Evolutionary conservation across 2,329 filamentous ascomycete species (phyloP), one percentile per base, ranked within the genome.

Genomic region (Fonsecaea nubica): DNA sequence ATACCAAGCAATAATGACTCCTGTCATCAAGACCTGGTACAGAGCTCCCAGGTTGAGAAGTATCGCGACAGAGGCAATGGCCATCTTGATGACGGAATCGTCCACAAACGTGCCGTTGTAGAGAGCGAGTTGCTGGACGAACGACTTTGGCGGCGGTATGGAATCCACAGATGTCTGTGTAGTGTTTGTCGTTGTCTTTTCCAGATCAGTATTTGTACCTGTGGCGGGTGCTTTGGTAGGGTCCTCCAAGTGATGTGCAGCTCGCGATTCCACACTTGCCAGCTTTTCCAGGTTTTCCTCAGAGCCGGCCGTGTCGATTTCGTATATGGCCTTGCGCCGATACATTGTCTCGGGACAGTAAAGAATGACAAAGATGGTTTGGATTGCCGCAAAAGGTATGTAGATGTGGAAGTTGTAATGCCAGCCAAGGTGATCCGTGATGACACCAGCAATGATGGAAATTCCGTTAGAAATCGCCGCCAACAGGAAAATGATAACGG

Each of bases 401-500:
- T 52, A 61, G 58, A 69, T 53, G 25, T 67, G 58, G 45, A 69
- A 69, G 35, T 67, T 65, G 52, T 63, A 69, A 5, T 62, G 62
- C 67, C 67, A 68, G 18, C 67, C 66, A 80, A 69, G 65, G 38
- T 68, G 58, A 21, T 58, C 58, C 0, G 67, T 69, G 52, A 82
- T 81, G 68, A 81, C 81, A 21, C 79, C 77, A 13, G 80, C 80
- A 10, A 73, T 71, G 3, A 80, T 72, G 2, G 78, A 77, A 4
- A 79, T 79, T 9, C 80, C 66, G 45, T 78, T 72, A 1, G 78
- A 78, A 1, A 80, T 80, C 2, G 73, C 61, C 4, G 76, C 67
- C 3, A 81, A 72, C 63, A 78, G 78, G 32, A 80, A 74, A 8
- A 79, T 81, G 64, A 81, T 80, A 35, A 81, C 74, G 2, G 79